These are phyloP conservation scores for Tetrapisispora pingtungensis DNA, from an alignment of 805 yeast species.

Conservation along the genomic window DNA sequence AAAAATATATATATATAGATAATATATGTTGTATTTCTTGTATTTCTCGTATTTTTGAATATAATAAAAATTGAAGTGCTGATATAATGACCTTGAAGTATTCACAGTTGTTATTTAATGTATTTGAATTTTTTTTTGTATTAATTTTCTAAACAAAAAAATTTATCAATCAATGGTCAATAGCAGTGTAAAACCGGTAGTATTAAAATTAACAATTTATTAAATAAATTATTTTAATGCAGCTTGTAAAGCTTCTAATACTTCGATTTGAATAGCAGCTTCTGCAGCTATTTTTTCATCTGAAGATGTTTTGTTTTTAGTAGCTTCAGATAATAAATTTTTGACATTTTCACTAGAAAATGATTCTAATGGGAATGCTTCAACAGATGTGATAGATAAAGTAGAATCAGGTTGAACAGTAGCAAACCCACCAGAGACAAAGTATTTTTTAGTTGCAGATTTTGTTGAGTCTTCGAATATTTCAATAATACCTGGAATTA, in stretches of 20 bases:
- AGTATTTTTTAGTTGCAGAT: slow-evolving; percentile 58
- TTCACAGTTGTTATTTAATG: too few relatives aligned
- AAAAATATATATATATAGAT: too few relatives aligned
- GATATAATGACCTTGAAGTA: too few relatives aligned
- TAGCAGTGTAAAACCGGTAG: too few relatives aligned
- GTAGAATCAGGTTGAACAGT: slow-evolving; percentile 91
- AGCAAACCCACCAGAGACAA: slow-evolving; percentile 94
- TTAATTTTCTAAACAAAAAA: too few relatives aligned
- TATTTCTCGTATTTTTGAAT: too few relatives aligned
- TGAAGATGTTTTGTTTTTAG: slow-evolving; percentile 73
- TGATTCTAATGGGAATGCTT: slow-evolving; percentile 85
- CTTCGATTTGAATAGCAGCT: slow-evolving; percentile 93
- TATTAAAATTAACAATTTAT: too few relatives aligned
- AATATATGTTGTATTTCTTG: too few relatives aligned
- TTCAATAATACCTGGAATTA: slow-evolving; percentile 91
- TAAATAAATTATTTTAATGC: slow-evolving; percentile 19
- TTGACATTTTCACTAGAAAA: slow-evolving; percentile 74
- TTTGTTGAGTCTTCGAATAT: slow-evolving; percentile 69
- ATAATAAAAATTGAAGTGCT: too few relatives aligned
- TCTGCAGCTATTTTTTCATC: slow-evolving; percentile 88
- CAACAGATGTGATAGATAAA: slow-evolving; percentile 84
- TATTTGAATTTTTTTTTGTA: too few relatives aligned
- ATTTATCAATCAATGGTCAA: too few relatives aligned
- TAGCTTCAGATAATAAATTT: slow-evolving; percentile 82
- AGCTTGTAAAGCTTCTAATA: slow-evolving; percentile 80